Conservation (phyloP, 2,329 filamentous ascomycete genomes). For the Colletotrichum destructivum region DNA sequence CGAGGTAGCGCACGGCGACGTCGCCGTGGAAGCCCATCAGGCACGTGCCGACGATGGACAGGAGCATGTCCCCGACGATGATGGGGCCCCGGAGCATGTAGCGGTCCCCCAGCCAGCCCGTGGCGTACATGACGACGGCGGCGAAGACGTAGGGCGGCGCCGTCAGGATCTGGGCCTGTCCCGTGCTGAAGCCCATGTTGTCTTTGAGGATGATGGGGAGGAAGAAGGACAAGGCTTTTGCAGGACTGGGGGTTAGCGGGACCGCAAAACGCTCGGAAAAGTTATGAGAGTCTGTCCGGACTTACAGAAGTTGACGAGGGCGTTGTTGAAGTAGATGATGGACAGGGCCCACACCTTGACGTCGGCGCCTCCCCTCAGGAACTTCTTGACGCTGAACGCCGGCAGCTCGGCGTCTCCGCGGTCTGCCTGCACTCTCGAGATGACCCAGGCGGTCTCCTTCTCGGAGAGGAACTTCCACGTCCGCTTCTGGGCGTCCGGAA, state of each 20-base stretch:
- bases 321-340: conserved; percentile 56
- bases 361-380: conserved; percentile 78
- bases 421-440: conserved; percentile 77
- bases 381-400: conserved; percentile 77
- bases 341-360: conserved; percentile 78
- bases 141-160: conserved; percentile 73
- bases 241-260: conserved; percentile 53
- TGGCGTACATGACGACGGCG: conserved; percentile 71
- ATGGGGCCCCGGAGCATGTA: conserved; percentile 75
- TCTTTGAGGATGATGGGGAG: conserved; percentile 69
- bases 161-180: conserved; percentile 67
- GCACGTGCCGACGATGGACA: conserved; percentile 76
- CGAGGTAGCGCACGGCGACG: conserved; percentile 75
- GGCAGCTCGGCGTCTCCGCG: conserved; percentile 75
- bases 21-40: conserved; percentile 72
- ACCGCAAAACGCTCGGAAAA: too few species aligned
- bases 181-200: conserved; percentile 49
- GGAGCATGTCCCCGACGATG: conserved; percentile 72
- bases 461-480: conserved; percentile 70
- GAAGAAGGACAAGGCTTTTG: conserved; percentile 65
- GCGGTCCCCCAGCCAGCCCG: conserved; percentile 77
- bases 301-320: conserved; percentile 36
- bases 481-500: conserved; percentile 76
- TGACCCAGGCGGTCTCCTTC: conserved; percentile 76
- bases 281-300: background rate